Evolutionary conservation across 176 grass and related monocot species (phyloP).

Genomic region (Hordeum marinum): DNA sequence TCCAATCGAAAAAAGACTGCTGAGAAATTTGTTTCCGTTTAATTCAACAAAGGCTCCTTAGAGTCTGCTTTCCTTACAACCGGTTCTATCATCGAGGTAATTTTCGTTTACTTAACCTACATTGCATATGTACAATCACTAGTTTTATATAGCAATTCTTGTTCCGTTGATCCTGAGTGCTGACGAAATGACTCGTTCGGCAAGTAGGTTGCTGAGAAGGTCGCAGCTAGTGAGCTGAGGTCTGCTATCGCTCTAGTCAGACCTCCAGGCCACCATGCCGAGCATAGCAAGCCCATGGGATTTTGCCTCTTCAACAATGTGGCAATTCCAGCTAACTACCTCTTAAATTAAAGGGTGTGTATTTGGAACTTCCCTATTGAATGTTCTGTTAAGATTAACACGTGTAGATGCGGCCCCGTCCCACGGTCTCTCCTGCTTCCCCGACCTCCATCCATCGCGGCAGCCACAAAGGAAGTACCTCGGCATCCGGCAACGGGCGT

Average conservation of each 20-base stretch:
- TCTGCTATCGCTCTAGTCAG: constrained; percentile 91
- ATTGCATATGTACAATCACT: not conserved
- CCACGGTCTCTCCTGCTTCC: too few relatives aligned
- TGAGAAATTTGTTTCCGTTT: constrained; percentile 65
- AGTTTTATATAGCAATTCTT: not conserved
- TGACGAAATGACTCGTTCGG: not conserved
- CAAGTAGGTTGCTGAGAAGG: constrained; percentile 81
- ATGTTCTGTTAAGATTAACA: constrained; percentile 12
- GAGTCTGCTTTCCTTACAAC: constrained; percentile 86
- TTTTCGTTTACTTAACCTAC: not conserved
- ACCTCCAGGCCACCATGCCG: constrained; percentile 98
- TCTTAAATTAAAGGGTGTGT: constrained; percentile 80
- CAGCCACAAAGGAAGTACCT: too few relatives aligned
- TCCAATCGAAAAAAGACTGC: constrained; percentile 52
- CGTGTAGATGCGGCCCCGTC: too few relatives aligned
- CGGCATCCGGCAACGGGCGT: too few relatives aligned
- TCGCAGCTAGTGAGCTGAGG: constrained; percentile 66
- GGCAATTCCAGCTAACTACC: constrained; percentile 75
- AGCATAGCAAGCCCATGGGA: constrained; percentile 79
- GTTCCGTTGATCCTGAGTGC: not conserved
- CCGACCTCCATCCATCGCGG: too few relatives aligned
- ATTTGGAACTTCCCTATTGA: not conserved
- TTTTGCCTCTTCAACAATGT: constrained; percentile 99
- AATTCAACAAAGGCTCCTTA: too few relatives aligned
- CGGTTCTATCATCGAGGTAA: constrained; percentile 81